Evolutionary conservation across 2,329 filamentous ascomycete species (phyloP), one percentile per base, ranked within the genome.

Genomic region (Diaporthe longicolla): DNA sequence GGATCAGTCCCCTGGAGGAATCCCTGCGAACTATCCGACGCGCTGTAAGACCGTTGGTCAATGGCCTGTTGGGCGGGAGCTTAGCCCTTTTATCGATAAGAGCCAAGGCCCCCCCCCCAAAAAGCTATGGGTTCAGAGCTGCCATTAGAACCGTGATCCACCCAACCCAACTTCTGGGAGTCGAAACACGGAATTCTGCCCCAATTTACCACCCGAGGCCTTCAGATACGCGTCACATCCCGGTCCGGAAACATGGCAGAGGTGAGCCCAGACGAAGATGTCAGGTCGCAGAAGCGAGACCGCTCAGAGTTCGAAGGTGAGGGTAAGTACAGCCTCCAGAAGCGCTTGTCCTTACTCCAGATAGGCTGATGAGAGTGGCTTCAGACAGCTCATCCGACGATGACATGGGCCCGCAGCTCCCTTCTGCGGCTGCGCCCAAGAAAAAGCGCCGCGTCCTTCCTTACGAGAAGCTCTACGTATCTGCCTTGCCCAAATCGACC

Each of bases 381-480:
- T 76, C 73, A 89, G 91, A 90, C 70, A 91, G 89, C 79, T 75
- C 74, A 43, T 97, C 94, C 48, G 93, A 95, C 79, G 95, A 98
- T 84, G 95, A 97, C 81, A 97, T 98, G 86, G 97, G 97, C 57
- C 97, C 97, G 37, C 93, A 96, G 78, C 90, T 98, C 40, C 96
- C 97, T 57, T 93, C 95, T 2, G 89, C 92, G 66, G 92, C 89
- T 26, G 91, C 92, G 2, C 93, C 92, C 71, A 96, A 96, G 87
- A 97, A 97, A 89, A 98, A 98, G 86, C 92, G 94, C 76, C 91
- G 95, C 79, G 94, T 94, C 79, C 91, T 99, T 3, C 95, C 94
- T 1, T 96, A 98, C 85, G 96, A 98, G 85, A 98, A 97, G 83
- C 92, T 98, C 79, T 98, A 98, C 84, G 87, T 98, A 76, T 94